phyloP scores from a whole-genome alignment of 2,329 filamentous ascomycete species.

The Coleophoma crateriformis region DNA sequence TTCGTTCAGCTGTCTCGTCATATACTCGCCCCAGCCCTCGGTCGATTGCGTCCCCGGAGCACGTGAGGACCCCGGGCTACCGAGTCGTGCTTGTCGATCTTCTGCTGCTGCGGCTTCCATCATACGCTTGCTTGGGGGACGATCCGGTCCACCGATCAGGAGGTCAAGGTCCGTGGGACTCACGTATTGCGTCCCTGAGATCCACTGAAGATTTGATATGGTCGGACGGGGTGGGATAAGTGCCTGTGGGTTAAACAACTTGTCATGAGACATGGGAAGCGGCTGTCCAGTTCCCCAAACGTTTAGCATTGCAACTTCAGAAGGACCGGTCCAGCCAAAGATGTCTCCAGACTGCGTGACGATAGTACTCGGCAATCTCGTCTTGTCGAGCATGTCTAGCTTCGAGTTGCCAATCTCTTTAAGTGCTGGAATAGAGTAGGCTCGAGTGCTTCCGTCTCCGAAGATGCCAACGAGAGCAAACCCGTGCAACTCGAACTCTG shows the following conservation, averaged over 20 bases:
- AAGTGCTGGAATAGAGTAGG: slow-evolving; percentile 80
- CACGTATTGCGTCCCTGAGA: slow-evolving; percentile 88
- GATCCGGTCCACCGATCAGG: slow-evolving; percentile 81
- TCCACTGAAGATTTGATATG: slow-evolving; percentile 95
- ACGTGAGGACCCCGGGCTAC: slow-evolving; percentile 26
- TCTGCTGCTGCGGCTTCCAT: slow-evolving; percentile 73
- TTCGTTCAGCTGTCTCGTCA: slow-evolving; percentile 83
- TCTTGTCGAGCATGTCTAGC: slow-evolving; percentile 67
- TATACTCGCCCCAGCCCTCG: slow-evolving; percentile 72
- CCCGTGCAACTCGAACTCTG: slow-evolving; percentile 68
- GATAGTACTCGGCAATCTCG: slow-evolving; percentile 61
- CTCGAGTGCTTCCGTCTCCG: slow-evolving; percentile 72
- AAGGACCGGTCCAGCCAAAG: slow-evolving; percentile 83
- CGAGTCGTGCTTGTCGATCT: slow-evolving; percentile 50
- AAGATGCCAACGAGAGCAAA: slow-evolving; percentile 80
- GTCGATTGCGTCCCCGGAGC: slow-evolving; percentile 20
- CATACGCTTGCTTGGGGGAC: slow-evolving; percentile 86
- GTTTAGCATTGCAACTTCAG: slow-evolving; percentile 76
- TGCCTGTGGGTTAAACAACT: slow-evolving; percentile 71
- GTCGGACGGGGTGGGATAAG: slow-evolving; percentile 76
- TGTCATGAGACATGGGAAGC: slow-evolving; percentile 61
- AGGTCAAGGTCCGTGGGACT: slow-evolving; percentile 84
- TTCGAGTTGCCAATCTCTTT: slow-evolving; percentile 72
- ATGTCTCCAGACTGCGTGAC: slow-evolving; percentile 78
- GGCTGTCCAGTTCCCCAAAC: slow-evolving; percentile 73